These are phyloP conservation scores for Trichosporon inkin DNA, from an alignment of 1,284 basidiomycete species.

Conservation along the genomic window DNA sequence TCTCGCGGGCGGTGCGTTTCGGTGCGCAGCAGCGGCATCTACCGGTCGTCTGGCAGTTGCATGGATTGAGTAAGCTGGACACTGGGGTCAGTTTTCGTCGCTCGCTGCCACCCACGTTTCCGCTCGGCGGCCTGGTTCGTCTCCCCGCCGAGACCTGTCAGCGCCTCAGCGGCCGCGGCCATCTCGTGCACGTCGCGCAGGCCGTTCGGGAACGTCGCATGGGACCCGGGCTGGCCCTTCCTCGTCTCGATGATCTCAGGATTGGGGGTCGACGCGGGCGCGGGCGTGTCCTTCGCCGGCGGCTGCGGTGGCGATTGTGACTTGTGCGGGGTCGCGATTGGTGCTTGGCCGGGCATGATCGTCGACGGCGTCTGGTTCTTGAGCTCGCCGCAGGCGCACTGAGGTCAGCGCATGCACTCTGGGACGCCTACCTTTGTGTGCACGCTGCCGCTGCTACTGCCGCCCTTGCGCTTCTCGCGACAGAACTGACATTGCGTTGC, in stretches of 20 bases:
- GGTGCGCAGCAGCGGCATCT: slow-evolving; percentile 59
- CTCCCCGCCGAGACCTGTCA: slow-evolving; percentile 33
- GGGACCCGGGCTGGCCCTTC: slow-evolving; percentile 43
- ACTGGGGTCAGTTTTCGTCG: slow-evolving; percentile 50
- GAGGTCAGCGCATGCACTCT: slow-evolving; percentile 15
- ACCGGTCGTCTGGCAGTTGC: slow-evolving; percentile 52
- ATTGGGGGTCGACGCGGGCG: not conserved
- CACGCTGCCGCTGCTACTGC: slow-evolving; percentile 24
- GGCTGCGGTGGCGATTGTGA: not conserved
- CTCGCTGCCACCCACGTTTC: slow-evolving; percentile 40
- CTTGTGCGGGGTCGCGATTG: not conserved
- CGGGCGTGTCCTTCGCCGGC: not conserved
- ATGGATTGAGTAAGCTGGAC: slow-evolving; percentile 45
- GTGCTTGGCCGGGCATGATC: slow-evolving; percentile 11
- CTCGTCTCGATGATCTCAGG: slow-evolving; percentile 30
- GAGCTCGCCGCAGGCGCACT: slow-evolving; percentile 43
- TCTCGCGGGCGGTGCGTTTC: slow-evolving; percentile 19
- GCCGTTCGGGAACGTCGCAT: slow-evolving; percentile 48
- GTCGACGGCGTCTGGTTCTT: slow-evolving; percentile 22
- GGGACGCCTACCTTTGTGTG: slow-evolving; percentile 40
- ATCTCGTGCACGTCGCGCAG: slow-evolving; percentile 50
- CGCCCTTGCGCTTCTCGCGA: slow-evolving; percentile 66
- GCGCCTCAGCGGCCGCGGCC: slow-evolving; percentile 45
- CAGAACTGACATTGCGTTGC: slow-evolving; percentile 75
- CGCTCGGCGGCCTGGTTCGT: slow-evolving; percentile 33